A percentile compares a stretch with the other conserved stretches of the same genome.
Evolutionary conservation across 352 stramenopile genomes (phyloP).

Genomic region (Globisporangium polare): DNA sequence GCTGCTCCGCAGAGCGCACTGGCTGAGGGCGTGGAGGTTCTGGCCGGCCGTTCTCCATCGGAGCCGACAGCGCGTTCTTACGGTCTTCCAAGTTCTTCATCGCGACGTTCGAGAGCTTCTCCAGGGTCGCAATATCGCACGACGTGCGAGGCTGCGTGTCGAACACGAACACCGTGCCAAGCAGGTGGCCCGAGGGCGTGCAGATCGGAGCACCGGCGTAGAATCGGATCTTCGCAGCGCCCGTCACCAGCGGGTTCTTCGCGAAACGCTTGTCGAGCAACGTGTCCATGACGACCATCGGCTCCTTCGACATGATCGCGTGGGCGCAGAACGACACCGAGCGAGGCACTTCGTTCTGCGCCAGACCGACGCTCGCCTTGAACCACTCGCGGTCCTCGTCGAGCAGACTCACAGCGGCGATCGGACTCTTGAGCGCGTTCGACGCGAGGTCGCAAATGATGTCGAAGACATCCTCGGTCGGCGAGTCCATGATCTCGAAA

Average conservation of each 20-base stretch:
- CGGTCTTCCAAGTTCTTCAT: slow-evolving; percentile 90
- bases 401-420: slow-evolving; percentile 78
- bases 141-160: slow-evolving; percentile 82
- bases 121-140: slow-evolving; percentile 82
- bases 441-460: slow-evolving; percentile 87
- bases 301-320: slow-evolving; percentile 87
- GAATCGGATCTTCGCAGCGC: slow-evolving; percentile 83
- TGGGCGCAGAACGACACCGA: slow-evolving; percentile 86
- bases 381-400: slow-evolving; percentile 88
- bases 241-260: slow-evolving; percentile 84
- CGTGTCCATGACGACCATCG: slow-evolving; percentile 88
- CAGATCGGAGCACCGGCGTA: slow-evolving; percentile 82
- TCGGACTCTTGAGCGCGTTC: slow-evolving; percentile 84
- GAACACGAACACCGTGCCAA: slow-evolving; percentile 86
- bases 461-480: slow-evolving; percentile 84
- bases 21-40: slow-evolving; percentile 33
- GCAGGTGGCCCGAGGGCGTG: slow-evolving; percentile 73
- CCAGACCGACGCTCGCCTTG: slow-evolving; percentile 79
- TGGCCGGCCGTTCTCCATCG: slow-evolving; percentile 46
- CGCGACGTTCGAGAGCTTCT: slow-evolving; percentile 86
- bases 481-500: slow-evolving; percentile 88
- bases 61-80: slow-evolving; percentile 79
- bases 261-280: slow-evolving; percentile 81
- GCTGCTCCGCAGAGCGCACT: slow-evolving; percentile 25
- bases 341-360: slow-evolving; percentile 83